phyloP scores from a whole-genome alignment of 2,329 filamentous ascomycete species.

The Xylariaceae sp. region DNA sequence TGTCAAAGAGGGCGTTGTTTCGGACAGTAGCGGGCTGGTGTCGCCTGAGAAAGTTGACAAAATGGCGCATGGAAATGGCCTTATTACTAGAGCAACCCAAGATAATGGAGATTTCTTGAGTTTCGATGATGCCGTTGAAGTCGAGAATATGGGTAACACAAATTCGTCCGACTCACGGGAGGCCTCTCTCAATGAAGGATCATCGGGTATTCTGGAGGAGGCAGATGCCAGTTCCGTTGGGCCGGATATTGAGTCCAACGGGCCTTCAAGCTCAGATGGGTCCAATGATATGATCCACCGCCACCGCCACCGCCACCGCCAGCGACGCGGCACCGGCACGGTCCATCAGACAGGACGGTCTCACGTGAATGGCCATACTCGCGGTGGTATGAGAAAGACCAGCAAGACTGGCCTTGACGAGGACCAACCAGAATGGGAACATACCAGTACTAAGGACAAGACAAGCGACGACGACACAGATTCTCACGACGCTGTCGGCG shows the following conservation, averaged over 20 bases:
- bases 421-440: slow-evolving; percentile 24
- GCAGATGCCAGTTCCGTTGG: too few relatives aligned
- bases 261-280: too few relatives aligned
- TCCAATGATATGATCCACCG: too few relatives aligned
- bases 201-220: too few relatives aligned
- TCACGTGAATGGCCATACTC: neutral
- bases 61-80: neutral
- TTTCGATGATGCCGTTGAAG: neutral
- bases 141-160: neutral
- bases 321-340: too few relatives aligned
- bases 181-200: neutral
- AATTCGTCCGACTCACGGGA: neutral
- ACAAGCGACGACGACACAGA: neutral
- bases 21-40: slow-evolving; percentile 5
- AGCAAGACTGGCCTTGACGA: neutral
- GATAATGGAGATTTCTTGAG: neutral
- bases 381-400: neutral
- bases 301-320: too few relatives aligned
- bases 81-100: neutral
- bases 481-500: slow-evolving; percentile 1
- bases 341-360: neutral
- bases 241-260: too few relatives aligned
- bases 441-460: slow-evolving; percentile 4
- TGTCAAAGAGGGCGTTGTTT: slow-evolving; percentile 15
- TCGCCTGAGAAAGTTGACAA: slow-evolving; percentile 12